Evolutionary conservation across 768 basidiomycete species (phyloP).

Genomic region (Cystobasidium onofrii): DNA sequence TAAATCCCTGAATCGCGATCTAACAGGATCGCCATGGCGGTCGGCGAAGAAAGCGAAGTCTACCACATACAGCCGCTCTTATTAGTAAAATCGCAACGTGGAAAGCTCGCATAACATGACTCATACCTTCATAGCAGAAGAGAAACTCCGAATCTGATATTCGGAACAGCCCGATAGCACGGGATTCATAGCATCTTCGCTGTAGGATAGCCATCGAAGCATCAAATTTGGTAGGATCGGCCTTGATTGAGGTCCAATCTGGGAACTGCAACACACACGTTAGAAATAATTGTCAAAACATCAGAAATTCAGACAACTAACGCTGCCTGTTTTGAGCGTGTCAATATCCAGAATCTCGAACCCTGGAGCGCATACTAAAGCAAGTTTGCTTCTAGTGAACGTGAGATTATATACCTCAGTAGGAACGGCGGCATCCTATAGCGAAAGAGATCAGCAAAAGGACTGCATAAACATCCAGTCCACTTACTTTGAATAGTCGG

Average conservation of each 20-base stretch:
- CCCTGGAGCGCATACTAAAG: slow-evolving; percentile 82
- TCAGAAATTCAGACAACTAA: slow-evolving; percentile 56
- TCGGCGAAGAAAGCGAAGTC: slow-evolving; percentile 80
- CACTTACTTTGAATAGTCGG: slow-evolving; percentile 60
- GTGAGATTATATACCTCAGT: slow-evolving; percentile 62
- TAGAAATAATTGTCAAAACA: slow-evolving; percentile 69
- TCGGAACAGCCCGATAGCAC: slow-evolving; percentile 83
- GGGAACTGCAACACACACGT: slow-evolving; percentile 45
- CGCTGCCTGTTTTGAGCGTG: slow-evolving; percentile 52
- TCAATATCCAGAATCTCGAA: slow-evolving; percentile 98
- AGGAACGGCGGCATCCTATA: slow-evolving; percentile 31
- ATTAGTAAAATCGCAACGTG: too few relatives aligned
- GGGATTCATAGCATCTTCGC: slow-evolving; percentile 69
- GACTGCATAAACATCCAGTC: not conserved
- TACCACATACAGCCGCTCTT: not conserved
- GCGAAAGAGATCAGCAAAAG: not conserved
- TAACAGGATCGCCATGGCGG: slow-evolving; percentile 57
- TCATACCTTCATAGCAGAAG: slow-evolving; percentile 74
- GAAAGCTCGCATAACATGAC: too few relatives aligned
- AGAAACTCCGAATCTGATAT: slow-evolving; percentile 79
- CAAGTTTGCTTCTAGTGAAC: slow-evolving; percentile 87
- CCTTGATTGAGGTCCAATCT: slow-evolving; percentile 25
- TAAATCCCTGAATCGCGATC: slow-evolving; percentile 47
- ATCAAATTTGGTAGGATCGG: slow-evolving; percentile 59
- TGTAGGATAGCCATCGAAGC: slow-evolving; percentile 59